Evolutionary conservation across 306 rosid species (phyloP).

Genomic region (Medicago lupulina): DNA sequence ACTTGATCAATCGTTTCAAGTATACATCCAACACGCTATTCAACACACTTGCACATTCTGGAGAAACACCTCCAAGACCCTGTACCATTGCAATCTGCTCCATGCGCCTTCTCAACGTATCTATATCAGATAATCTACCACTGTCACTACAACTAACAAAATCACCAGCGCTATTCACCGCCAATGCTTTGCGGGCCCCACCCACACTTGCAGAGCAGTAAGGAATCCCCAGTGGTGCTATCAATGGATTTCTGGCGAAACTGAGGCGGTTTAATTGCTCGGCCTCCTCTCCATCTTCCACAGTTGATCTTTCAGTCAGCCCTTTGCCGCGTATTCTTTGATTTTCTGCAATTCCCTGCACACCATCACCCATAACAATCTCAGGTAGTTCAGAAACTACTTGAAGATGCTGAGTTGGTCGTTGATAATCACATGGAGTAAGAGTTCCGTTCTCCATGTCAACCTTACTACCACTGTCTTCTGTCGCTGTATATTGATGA

Average conservation of each 20-base stretch:
- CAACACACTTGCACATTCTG: conserved; percentile 76
- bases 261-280: conserved; percentile 56
- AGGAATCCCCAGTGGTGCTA: conserved; percentile 95
- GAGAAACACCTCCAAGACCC: conserved; percentile 82
- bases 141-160: conserved; percentile 62
- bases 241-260: conserved; percentile 67
- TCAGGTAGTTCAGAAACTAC: conserved; percentile 76
- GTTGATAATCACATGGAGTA: conserved; percentile 82
- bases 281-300: conserved; percentile 73
- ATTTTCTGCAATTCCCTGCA: conserved; percentile 56
- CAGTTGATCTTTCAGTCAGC: conserved; percentile 46
- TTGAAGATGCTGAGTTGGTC: conserved; percentile 74
- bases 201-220: conserved; percentile 77
- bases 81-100: conserved; percentile 85
- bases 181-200: conserved; percentile 78
- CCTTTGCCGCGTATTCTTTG: conserved; percentile 57
- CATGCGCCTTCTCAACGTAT: conserved; percentile 84
- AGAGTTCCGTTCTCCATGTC: conserved; percentile 72
- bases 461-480: conserved; percentile 69
- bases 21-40: conserved; percentile 76
- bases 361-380: conserved; percentile 57
- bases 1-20: conserved; percentile 80
- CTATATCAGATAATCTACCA: conserved; percentile 74
- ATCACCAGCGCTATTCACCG: conserved; percentile 59
- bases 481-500: conserved; percentile 60